Evolutionary conservation across 257 asterid species (phyloP).

Genomic region (Catharanthus roseus): DNA sequence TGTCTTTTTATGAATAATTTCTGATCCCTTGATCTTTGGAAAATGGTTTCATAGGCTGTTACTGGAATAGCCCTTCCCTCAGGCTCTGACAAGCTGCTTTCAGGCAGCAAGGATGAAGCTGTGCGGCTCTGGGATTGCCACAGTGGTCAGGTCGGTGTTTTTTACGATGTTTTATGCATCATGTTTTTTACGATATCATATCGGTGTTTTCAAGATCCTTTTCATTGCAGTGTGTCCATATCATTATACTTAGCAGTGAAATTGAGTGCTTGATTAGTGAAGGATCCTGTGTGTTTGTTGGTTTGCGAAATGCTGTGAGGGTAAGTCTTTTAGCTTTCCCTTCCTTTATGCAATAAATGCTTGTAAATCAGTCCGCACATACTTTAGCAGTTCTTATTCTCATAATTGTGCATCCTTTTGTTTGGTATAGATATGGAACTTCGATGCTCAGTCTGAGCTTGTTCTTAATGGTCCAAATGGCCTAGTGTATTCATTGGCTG

Average conservation of each 20-base stretch:
- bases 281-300: slow-evolving; percentile 61
- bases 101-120: slow-evolving; percentile 36
- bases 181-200: background rate
- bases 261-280: slow-evolving; percentile 42
- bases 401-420: background rate
- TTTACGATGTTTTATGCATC: background rate
- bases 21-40: background rate
- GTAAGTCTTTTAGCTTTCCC: slow-evolving; percentile 20
- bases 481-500: slow-evolving; percentile 37
- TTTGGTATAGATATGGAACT: slow-evolving; percentile 49
- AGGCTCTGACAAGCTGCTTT: slow-evolving; percentile 40
- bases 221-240: slow-evolving; percentile 27
- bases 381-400: too few relatives aligned
- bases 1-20: background rate
- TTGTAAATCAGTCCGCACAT: background rate
- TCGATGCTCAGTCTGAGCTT: slow-evolving; percentile 30
- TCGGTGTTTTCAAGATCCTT: background rate
- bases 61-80: slow-evolving; percentile 46
- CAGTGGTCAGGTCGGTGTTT: slow-evolving; percentile 41
- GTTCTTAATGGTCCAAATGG: slow-evolving; percentile 40
- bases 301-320: slow-evolving; percentile 42
- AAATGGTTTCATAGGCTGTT: slow-evolving; percentile 25
- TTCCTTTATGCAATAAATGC: background rate
- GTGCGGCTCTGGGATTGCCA: slow-evolving; percentile 46
- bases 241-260: slow-evolving; percentile 24